A percentile compares a stretch with the other conserved stretches of the same genome.
Evolutionary conservation across 2,329 filamentous ascomycete species (phyloP).

Genomic region (Ramularia collo-cygni): DNA sequence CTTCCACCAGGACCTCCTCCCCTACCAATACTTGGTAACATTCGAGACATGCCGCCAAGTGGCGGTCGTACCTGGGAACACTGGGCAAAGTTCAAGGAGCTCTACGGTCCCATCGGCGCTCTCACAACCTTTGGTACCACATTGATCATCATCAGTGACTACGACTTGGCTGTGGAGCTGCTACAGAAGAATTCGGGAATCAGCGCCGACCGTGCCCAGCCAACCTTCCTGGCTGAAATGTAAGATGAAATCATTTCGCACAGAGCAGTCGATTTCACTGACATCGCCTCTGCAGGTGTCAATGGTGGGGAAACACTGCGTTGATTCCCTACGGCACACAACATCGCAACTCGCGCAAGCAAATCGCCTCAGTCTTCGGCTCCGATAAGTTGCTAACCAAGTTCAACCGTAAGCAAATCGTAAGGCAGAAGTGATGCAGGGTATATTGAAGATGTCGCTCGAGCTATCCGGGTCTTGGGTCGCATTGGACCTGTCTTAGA

Average conservation of each 20-base stretch:
- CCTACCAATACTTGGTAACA: slow-evolving; percentile 20
- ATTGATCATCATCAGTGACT: slow-evolving; percentile 37
- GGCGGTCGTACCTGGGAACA: slow-evolving; percentile 34
- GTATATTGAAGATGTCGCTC: too few relatives aligned
- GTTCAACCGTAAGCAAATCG: too few relatives aligned
- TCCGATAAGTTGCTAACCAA: slow-evolving; percentile 34
- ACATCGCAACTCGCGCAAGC: slow-evolving; percentile 36
- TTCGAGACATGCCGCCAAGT: slow-evolving; percentile 16
- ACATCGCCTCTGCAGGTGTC: slow-evolving; percentile 22
- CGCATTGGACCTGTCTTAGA: too few relatives aligned
- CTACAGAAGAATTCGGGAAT: slow-evolving; percentile 33
- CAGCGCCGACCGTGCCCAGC: slow-evolving; percentile 32
- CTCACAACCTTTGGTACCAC: slow-evolving; percentile 38
- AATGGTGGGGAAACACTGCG: slow-evolving; percentile 33
- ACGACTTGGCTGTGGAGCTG: slow-evolving; percentile 32
- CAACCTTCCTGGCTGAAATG: slow-evolving; percentile 18
- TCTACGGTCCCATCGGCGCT: slow-evolving; percentile 29
- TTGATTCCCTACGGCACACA: slow-evolving; percentile 4
- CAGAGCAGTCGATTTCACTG: background rate
- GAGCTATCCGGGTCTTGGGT: too few relatives aligned
- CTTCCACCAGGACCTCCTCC: slow-evolving; percentile 20
- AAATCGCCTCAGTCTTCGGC: slow-evolving; percentile 41
- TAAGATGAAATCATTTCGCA: background rate
- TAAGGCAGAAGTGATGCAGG: too few relatives aligned
- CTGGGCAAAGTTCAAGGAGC: slow-evolving; percentile 38